Base-by-base conservation (phyloP, 441 rosid species). In the Biscutella laevigata region DNA sequence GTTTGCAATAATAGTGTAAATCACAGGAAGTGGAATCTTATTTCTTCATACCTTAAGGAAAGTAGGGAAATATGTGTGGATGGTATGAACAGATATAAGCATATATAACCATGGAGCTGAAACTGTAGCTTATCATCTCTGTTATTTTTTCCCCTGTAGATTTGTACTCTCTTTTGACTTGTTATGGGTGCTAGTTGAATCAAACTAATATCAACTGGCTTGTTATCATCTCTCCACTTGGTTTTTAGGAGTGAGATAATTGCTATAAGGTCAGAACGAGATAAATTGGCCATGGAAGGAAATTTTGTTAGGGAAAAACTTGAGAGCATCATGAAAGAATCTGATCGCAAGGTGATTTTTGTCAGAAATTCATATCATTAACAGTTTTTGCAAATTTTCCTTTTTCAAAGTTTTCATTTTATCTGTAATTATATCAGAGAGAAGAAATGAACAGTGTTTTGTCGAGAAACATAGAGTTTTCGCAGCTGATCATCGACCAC, bases 381-480 rank as follows among this genome's bases (percentile, higher is more conserved):
- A 38, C 28, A 8, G 9, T 28, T 50, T 62, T 20, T 38, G 61
- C 32, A 4, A 53, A 61, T 45, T 35, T 52, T 36, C 29, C 20
- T 69, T 56, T 17, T 24, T 51, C 59, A 36, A 57, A 33, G 7
- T 66, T n/a, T 17, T 42, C 3, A 47, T 16, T 42, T 30, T 40
- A 7, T 55, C 43, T 49, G 54, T 49, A 17, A 35, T 57, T 35
- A 24, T 50, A n/a, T 62, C 76, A 94, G 99, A 83, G 83, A 69
- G 74, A 66, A 67, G 91, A 88, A 70, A 69, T 71, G 32, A 76
- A 78, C 55, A 74, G 82, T 47, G 71, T 83, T 53, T 59, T 81
- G 67, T 75, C 95, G 40, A 80, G 95, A 70, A 94, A 94, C 71
- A 92, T 83, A 62, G 97, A 94, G 75, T 83, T 88, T 56, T 75